Percentiles rank a stretch among this genome's conserved stretches.
Conservation (phyloP, 805 yeast species). For the Candida schatavii region DNA sequence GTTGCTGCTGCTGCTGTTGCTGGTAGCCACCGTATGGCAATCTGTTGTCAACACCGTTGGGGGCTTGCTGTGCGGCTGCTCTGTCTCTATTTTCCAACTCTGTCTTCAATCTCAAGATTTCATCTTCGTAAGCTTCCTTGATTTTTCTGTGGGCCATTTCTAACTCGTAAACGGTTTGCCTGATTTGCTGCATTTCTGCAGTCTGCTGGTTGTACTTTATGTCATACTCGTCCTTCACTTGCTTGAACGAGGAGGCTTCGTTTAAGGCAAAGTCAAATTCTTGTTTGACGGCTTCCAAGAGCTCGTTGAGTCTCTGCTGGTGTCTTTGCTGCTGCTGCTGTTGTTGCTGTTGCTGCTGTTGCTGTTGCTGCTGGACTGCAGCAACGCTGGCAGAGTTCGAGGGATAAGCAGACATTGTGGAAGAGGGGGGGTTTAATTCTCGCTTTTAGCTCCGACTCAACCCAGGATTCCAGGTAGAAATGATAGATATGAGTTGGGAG, state of each 20-base stretch:
- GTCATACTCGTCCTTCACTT: slow-evolving; percentile 92
- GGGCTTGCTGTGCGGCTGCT: slow-evolving; percentile 42
- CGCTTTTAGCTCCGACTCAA: no score
- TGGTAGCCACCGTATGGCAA: slow-evolving; percentile 13
- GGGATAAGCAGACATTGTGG: slow-evolving; percentile 35
- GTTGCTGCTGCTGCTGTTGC: slow-evolving; percentile 15
- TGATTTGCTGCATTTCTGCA: slow-evolving; percentile 87
- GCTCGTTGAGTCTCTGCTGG: slow-evolving; percentile 61
- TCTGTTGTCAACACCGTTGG: slow-evolving; percentile 12
- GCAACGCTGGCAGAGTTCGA: slow-evolving; percentile 32
- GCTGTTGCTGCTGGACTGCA: slow-evolving; percentile 24
- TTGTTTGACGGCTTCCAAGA: slow-evolving; percentile 86
- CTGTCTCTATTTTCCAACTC: slow-evolving; percentile 83
- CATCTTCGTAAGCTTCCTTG: slow-evolving; percentile 95
- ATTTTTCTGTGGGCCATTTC: slow-evolving; percentile 92
- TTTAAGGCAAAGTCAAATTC: slow-evolving; percentile 83
- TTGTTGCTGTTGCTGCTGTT: slow-evolving; percentile 24
- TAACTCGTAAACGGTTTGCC: slow-evolving; percentile 90
- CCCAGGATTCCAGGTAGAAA: no score
- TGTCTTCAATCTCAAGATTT: slow-evolving; percentile 77
- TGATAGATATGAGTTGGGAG: no score
- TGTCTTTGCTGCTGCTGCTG: slow-evolving; percentile 40
- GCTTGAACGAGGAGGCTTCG: slow-evolving; percentile 81
- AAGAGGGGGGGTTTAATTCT: no score
- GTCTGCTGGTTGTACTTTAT: slow-evolving; percentile 87